Percentiles rank a stretch among this genome's conserved stretches.
Evolutionary conservation across 163 green algal genomes (phyloP).

Genomic region (Prototheca stagnorum): DNA sequence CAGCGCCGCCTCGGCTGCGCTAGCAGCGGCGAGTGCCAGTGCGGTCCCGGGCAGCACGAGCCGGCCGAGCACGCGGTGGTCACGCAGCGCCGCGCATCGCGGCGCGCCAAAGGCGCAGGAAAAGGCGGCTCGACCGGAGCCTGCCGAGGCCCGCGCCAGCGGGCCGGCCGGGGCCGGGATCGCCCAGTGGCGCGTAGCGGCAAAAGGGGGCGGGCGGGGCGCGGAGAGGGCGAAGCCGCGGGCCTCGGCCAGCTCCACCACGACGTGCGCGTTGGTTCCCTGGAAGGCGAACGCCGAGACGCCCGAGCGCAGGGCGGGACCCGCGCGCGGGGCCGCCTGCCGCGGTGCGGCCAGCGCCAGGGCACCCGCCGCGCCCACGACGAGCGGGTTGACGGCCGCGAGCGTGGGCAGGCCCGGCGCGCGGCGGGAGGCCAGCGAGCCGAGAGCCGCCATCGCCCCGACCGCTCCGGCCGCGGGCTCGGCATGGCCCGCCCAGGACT

Average conservation of each 20-base stretch:
- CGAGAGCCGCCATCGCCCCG: too few relatives aligned
- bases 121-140: too few relatives aligned
- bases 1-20: too few relatives aligned
- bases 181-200: background rate
- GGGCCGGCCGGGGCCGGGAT: too few relatives aligned
- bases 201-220: background rate
- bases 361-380: constrained; percentile 13
- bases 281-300: constrained; percentile 71
- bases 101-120: too few relatives aligned
- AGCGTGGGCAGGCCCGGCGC: too few relatives aligned
- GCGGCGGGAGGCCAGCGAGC: too few relatives aligned
- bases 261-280: constrained; percentile 32
- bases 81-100: too few relatives aligned
- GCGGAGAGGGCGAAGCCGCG: too few relatives aligned
- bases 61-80: constrained; percentile 15
- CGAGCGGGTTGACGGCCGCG: constrained; percentile 36
- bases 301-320: constrained; percentile 9
- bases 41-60: constrained; percentile 10
- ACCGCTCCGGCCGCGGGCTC: constrained; percentile 53
- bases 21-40: too few relatives aligned
- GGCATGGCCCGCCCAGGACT: constrained; percentile 56
- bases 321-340: background rate
- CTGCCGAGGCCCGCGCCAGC: too few relatives aligned
- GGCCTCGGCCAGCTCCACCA: too few relatives aligned
- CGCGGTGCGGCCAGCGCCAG: background rate